Percentiles rank a stretch among this genome's conserved stretches.
Evolutionary conservation across 352 stramenopile genomes (phyloP).

Genomic region (Pythium insidiosum): DNA sequence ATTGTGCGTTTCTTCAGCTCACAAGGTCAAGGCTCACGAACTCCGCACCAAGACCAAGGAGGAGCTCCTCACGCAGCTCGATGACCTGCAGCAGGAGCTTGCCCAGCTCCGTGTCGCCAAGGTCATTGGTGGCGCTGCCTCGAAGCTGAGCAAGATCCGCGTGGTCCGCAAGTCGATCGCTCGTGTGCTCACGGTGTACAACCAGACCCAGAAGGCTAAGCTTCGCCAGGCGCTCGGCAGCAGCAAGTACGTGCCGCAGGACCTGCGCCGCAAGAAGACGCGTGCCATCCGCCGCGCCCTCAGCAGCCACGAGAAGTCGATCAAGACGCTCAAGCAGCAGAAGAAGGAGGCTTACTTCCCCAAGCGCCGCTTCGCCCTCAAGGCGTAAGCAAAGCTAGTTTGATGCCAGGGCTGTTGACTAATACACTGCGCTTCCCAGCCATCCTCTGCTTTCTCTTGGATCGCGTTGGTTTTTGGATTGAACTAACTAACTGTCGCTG

Average conservation of each 20-base stretch:
- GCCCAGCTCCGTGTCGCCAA: constrained; percentile 97
- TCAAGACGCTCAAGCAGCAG: constrained; percentile 92
- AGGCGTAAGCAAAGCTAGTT: constrained; percentile 88
- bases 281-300: constrained; percentile 96
- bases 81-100: constrained; percentile 98
- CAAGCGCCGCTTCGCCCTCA: constrained; percentile 95
- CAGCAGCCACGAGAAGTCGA: constrained; percentile 91
- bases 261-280: constrained; percentile 99
- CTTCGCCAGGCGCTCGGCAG: constrained; percentile 91
- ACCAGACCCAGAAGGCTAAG: constrained; percentile 98
- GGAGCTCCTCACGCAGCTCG: constrained; percentile 97
- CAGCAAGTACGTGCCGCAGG: constrained; percentile 97
- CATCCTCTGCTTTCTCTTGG: constrained; percentile 1
- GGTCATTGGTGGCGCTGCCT: constrained; percentile 97
- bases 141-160: constrained; percentile 99
- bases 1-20: constrained; percentile 26
- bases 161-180: constrained; percentile 99
- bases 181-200: constrained; percentile 99
- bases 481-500: not conserved
- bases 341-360: constrained; percentile 97
- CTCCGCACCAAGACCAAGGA: constrained; percentile 96
- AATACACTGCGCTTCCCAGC: constrained; percentile 63
- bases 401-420: constrained; percentile 39
- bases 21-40: constrained; percentile 96
- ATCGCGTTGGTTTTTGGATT: not conserved